Evolutionary conservation across 2,329 filamentous ascomycete genomes (phyloP).

Genomic region (Onygenales sp.): DNA sequence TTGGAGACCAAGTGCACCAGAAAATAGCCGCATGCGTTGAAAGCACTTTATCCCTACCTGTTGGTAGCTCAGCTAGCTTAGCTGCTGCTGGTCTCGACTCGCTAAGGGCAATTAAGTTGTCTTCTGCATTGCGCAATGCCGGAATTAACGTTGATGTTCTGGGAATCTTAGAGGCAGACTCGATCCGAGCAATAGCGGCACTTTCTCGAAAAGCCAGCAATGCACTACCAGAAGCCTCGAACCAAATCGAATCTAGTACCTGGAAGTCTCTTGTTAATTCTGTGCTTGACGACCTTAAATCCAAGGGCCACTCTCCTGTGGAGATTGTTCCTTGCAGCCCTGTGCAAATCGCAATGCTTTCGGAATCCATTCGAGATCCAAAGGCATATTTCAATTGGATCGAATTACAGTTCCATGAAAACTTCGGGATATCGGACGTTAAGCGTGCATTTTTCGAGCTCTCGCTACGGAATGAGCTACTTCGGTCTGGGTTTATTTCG

Average conservation of each 20-base stretch:
- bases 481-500: conserved; percentile 66
- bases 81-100: conserved; percentile 57
- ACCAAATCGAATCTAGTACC: conserved; percentile 3
- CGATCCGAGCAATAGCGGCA: conserved; percentile 29
- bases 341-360: conserved; percentile 70
- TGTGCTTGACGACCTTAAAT: conserved; percentile 36
- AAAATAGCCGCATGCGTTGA: conserved; percentile 35
- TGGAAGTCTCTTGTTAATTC: conserved; percentile 16
- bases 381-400: conserved; percentile 70
- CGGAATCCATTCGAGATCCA: conserved; percentile 54
- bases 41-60: conserved; percentile 30
- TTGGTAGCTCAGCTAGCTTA: conserved; percentile 36
- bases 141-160: conserved; percentile 50
- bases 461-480: conserved; percentile 50
- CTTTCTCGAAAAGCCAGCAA: conserved; percentile 19
- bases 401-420: conserved; percentile 47
- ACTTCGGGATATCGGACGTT: conserved; percentile 32
- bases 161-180: conserved; percentile 52
- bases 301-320: conserved; percentile 17
- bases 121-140: conserved; percentile 51
- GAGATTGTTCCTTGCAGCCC: conserved; percentile 55
- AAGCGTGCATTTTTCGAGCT: conserved; percentile 42
- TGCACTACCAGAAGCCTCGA: conserved; percentile 12
- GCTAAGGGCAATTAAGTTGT: conserved; percentile 51
- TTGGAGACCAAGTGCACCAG: conserved; percentile 17